These are phyloP conservation scores for Extremus antarcticus DNA, from an alignment of 495 filamentous ascomycete genomes.

Conservation along the genomic window DNA sequence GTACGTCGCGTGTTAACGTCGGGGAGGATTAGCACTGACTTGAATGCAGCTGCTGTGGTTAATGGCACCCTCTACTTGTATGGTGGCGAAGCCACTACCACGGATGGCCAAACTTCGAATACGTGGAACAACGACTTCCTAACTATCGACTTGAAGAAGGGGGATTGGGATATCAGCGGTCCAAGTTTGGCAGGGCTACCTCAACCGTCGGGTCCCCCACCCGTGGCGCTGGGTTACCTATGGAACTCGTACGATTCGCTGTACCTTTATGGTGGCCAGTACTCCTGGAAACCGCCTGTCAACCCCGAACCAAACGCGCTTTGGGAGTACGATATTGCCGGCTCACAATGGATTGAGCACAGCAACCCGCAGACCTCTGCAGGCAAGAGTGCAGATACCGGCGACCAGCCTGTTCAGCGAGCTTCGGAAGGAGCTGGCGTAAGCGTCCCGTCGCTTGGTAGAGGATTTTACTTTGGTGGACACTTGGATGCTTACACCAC, in stretches of 20 bases:
- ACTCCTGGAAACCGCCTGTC: slow-evolving; percentile 45
- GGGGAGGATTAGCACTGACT: slow-evolving; percentile 36
- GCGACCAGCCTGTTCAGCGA: slow-evolving; percentile 44
- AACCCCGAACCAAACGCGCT: slow-evolving; percentile 44
- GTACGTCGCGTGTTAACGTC: slow-evolving; percentile 25
- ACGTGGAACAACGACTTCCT: slow-evolving; percentile 57
- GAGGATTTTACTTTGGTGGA: slow-evolving; percentile 68
- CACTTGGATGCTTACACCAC: slow-evolving; percentile 60
- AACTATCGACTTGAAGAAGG: slow-evolving; percentile 50
- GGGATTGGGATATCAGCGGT: slow-evolving; percentile 52
- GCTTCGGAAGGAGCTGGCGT: slow-evolving; percentile 62
- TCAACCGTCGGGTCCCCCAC: slow-evolving; percentile 55
- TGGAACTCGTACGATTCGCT: slow-evolving; percentile 59
- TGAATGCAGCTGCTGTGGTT: slow-evolving; percentile 36
- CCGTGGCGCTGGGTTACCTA: slow-evolving; percentile 58
- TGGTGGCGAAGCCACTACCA: slow-evolving; percentile 49
- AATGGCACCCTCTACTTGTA: slow-evolving; percentile 70
- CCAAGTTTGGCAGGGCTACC: slow-evolving; percentile 51
- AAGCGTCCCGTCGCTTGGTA: slow-evolving; percentile 52
- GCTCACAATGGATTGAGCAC: slow-evolving; percentile 50
- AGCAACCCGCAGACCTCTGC: slow-evolving; percentile 42
- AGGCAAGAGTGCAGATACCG: slow-evolving; percentile 46
- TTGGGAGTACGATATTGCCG: slow-evolving; percentile 56
- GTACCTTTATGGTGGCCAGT: slow-evolving; percentile 63
- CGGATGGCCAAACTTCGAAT: slow-evolving; percentile 38